These are phyloP conservation scores for Tricholoma bakamatsutake DNA, from an alignment of 768 basidiomycete genomes.

Conservation along the genomic window DNA sequence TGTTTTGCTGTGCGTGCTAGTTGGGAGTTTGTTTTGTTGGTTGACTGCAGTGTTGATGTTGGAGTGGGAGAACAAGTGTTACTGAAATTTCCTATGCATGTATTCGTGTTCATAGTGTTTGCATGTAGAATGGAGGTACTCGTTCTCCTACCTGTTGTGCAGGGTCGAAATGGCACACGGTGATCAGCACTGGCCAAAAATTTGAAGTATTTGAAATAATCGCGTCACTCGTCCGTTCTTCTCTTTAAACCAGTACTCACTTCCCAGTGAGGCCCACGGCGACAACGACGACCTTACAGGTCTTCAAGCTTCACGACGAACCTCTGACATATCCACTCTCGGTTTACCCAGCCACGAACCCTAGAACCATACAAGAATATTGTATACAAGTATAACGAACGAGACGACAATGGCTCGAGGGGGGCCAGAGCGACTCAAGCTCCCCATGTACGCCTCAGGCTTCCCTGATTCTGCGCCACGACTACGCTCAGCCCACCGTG, in stretches of 20 bases:
- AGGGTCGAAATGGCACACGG: not conserved
- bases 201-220: not conserved
- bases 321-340: not conserved
- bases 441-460: constrained; percentile 36
- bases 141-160: not conserved
- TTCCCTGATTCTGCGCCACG: constrained; percentile 25
- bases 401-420: constrained; percentile 27
- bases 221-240: not conserved
- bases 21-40: constrained; percentile 4
- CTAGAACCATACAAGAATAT: not conserved
- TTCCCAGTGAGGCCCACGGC: not conserved
- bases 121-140: not conserved
- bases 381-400: not conserved
- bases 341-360: not conserved
- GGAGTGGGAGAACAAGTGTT: constrained; percentile 8
- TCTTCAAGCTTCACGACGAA: not conserved
- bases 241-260: not conserved
- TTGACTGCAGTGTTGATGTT: constrained; percentile 1
- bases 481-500: constrained; percentile 22
- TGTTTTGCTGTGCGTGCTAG: not conserved
- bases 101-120: not conserved
- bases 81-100: not conserved
- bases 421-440: constrained; percentile 38
- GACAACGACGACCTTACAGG: not conserved
- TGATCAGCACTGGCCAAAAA: not conserved